phyloP scores from a whole-genome alignment of 352 stramenopile genomes.

The Phytophthora europaea region DNA sequence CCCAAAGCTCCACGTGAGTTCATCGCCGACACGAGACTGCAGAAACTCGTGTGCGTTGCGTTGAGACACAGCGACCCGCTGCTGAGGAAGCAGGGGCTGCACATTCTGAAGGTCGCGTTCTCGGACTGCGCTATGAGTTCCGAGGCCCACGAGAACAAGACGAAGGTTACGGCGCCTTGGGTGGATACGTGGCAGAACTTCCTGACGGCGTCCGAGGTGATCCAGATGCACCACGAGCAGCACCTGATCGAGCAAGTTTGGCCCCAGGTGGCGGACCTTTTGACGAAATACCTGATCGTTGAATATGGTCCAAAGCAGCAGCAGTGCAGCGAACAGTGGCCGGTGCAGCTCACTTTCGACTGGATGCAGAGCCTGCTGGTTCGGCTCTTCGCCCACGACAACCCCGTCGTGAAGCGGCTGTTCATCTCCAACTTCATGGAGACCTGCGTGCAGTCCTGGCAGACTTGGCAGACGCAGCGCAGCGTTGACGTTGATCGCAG shows the following conservation, averaged over 20 bases:
- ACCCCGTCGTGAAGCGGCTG: conserved; percentile 76
- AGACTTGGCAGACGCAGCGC: conserved; percentile 3
- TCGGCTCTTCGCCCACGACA: conserved; percentile 82
- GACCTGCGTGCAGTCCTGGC: conserved; percentile 41
- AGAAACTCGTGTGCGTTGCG: conserved; percentile 62
- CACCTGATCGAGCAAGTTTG: conserved; percentile 89
- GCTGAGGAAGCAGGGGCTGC: conserved; percentile 75
- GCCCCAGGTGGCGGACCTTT: conserved; percentile 70
- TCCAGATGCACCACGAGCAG: conserved; percentile 87
- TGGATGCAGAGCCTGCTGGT: conserved; percentile 82
- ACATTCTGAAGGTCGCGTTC: conserved; percentile 76
- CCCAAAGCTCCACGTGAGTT: conserved; percentile 51
- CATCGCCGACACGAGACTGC: conserved; percentile 48
- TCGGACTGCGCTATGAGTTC: conserved; percentile 49
- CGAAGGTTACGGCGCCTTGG: conserved; percentile 9
- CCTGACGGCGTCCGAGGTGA: conserved; percentile 78
- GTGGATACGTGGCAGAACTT: conserved; percentile 73
- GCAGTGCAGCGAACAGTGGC: conserved; percentile 40
- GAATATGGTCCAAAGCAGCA: not conserved
- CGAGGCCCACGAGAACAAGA: conserved; percentile 13
- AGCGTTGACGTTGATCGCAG: conserved; percentile 18
- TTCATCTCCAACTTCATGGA: conserved; percentile 82
- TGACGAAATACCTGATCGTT: conserved; percentile 54
- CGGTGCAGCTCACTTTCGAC: conserved; percentile 74
- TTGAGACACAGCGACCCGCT: conserved; percentile 64